A percentile compares a stretch with the other conserved stretches of the same genome.
Evolutionary conservation across 2,329 filamentous ascomycete genomes (phyloP).

Genomic region (Xylariomycetidae sp.): DNA sequence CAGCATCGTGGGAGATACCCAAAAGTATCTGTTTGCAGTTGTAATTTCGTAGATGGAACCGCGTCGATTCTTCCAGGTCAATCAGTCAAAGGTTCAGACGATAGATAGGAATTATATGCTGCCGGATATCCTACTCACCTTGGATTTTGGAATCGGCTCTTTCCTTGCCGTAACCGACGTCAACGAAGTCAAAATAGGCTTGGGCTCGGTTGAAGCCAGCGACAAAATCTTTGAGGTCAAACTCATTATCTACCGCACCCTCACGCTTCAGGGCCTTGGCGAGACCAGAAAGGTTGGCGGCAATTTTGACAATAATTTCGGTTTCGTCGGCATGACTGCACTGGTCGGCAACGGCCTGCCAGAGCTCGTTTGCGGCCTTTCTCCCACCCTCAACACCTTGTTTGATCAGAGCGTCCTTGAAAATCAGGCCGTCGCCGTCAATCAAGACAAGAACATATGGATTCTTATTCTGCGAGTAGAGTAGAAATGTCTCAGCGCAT

Average conservation of each 20-base stretch:
- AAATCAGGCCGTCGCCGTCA: conserved; percentile 60
- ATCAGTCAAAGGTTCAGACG: conserved; percentile 6
- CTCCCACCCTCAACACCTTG: conserved; percentile 53
- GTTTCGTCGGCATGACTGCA: conserved; percentile 41
- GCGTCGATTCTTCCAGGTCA: conserved; percentile 38
- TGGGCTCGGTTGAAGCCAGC: conserved; percentile 56
- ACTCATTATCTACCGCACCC: conserved; percentile 38
- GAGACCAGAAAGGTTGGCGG: conserved; percentile 50
- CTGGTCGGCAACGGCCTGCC: conserved; percentile 41
- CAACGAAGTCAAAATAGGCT: conserved; percentile 59
- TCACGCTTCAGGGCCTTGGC: conserved; percentile 44
- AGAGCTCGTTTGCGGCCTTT: conserved; percentile 45
- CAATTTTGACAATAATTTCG: conserved; percentile 52
- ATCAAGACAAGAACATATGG: conserved; percentile 57
- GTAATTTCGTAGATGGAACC: conserved; percentile 54
- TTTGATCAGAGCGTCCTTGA: conserved; percentile 49
- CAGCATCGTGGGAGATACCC: conserved; percentile 57
- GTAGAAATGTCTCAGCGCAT: conserved; percentile 13
- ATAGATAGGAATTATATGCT: neutral
- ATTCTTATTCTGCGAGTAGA: conserved; percentile 42
- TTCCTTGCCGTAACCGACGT: conserved; percentile 57
- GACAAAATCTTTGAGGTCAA: conserved; percentile 52
- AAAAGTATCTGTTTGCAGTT: conserved; percentile 60
- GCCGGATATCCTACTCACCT: conserved; percentile 41
- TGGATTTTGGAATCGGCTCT: conserved; percentile 56